phyloP scores from a whole-genome alignment of 176 grass and related monocot species.

The Chrysopogon serrulatus region DNA sequence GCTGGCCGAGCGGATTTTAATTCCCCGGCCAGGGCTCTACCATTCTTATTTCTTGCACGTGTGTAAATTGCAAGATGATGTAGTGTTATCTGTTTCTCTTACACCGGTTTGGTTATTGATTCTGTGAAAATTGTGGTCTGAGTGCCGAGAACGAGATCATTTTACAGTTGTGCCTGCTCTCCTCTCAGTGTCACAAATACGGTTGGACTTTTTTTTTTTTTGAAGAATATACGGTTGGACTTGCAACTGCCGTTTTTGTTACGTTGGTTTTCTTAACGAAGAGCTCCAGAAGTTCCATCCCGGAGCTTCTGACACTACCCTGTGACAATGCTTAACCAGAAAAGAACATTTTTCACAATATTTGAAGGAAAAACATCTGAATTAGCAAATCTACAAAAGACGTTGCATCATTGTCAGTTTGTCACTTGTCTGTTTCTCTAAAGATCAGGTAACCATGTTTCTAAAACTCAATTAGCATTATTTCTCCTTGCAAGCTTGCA shows the following conservation, averaged over 20 bases:
- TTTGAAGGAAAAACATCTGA: neutral
- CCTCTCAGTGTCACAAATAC: neutral
- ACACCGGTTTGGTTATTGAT: neutral
- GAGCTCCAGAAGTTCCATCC: neutral
- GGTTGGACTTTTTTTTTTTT: too few relatives aligned
- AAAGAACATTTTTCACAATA: neutral
- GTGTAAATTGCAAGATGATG: neutral
- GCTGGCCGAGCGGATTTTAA: slow-evolving; percentile 4
- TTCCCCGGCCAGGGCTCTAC: neutral
- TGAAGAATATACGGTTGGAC: too few relatives aligned
- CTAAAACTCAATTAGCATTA: neutral
- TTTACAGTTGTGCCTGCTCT: neutral
- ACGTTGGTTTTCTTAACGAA: neutral
- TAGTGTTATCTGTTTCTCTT: neutral
- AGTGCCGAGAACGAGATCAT: neutral
- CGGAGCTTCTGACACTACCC: neutral
- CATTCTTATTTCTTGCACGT: neutral
- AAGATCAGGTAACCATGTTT: too few relatives aligned
- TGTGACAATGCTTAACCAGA: neutral
- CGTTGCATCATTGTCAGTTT: too few relatives aligned
- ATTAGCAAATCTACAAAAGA: neutral
- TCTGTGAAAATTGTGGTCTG: neutral
- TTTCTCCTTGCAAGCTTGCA: neutral
- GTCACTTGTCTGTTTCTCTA: too few relatives aligned
- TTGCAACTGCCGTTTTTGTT: neutral